Percentiles rank a stretch among this genome's conserved stretches.
These are phyloP conservation scores for Paramecium primaurelia DNA, from an alignment of 73 alveolate species.

Conservation along the genomic window DNA sequence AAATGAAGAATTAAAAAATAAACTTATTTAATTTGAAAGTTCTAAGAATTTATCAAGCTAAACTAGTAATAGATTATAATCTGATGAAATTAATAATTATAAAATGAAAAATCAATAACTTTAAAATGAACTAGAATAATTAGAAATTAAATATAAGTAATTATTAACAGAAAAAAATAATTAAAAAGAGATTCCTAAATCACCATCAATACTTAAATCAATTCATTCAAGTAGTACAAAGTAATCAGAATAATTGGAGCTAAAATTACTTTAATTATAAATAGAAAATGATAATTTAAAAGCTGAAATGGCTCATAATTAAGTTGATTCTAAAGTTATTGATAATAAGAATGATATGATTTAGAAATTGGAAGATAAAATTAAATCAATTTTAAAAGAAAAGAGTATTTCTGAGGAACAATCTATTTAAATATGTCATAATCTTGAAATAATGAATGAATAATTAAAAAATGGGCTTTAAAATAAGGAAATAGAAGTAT, in stretches of 20 bases:
- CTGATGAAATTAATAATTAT: background rate
- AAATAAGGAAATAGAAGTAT: background rate
- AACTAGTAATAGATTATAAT: background rate
- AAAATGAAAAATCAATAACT: background rate
- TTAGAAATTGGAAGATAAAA: slow-evolving; percentile 7
- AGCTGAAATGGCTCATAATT: slow-evolving; percentile 41
- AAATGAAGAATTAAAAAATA: background rate
- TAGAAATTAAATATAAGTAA: slow-evolving; percentile 5
- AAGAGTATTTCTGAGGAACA: background rate
- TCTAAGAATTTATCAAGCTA: background rate
- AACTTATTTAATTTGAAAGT: background rate
- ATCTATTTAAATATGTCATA: background rate
- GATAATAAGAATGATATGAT: slow-evolving; percentile 45
- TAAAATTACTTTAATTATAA: slow-evolving; percentile 8
- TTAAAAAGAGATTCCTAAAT: background rate
- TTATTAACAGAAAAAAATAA: background rate
- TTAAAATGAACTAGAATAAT: background rate
- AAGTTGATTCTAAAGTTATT: background rate
- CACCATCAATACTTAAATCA: slow-evolving; percentile 18
- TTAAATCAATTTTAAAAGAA: slow-evolving; percentile 14
- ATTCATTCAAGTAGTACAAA: background rate
- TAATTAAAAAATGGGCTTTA: background rate
- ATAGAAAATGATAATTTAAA: slow-evolving; percentile 40
- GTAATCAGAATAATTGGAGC: slow-evolving; percentile 6
- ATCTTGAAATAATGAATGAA: background rate